phyloP scores from a whole-genome alignment of 208 protist species.

The Pavlovales sp. region DNA sequence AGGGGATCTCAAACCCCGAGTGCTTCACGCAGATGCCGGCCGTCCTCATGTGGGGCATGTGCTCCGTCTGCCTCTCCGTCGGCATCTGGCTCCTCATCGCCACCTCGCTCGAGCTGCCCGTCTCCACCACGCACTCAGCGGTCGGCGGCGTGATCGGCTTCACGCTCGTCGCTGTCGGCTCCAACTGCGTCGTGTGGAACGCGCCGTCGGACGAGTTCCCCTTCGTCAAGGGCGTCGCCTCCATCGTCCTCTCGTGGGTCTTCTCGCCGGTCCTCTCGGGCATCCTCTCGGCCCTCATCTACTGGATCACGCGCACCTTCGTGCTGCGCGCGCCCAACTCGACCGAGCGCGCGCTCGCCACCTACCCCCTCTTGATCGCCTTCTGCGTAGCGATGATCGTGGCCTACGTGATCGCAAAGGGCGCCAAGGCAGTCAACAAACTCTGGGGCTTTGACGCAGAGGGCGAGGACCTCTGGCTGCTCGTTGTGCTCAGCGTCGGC shows the following conservation, averaged over 20 bases:
- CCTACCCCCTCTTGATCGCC: conserved; percentile 35
- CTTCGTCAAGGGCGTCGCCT: conserved; percentile 25
- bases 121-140: conserved; percentile 81
- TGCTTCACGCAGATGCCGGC: conserved; percentile 22
- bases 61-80: conserved; percentile 59
- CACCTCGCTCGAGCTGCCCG: conserved; percentile 71
- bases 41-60: conserved; percentile 43
- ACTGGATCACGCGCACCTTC: neutral
- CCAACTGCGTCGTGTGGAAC: conserved; percentile 28
- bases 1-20: conserved; percentile 33
- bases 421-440: conserved; percentile 25
- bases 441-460: neutral
- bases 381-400: neutral
- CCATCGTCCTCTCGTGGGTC: conserved; percentile 48
- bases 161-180: conserved; percentile 62
- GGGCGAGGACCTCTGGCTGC: conserved; percentile 3
- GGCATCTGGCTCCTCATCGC: conserved; percentile 73
- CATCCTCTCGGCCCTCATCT: conserved; percentile 35
- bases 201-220: neutral
- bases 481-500: neutral
- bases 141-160: conserved; percentile 76
- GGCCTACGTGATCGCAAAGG: conserved; percentile 33
- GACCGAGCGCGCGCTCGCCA: neutral
- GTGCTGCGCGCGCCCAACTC: conserved; percentile 24
- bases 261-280: conserved; percentile 53